Evolutionary conservation across 2,329 filamentous ascomycete genomes (phyloP).

Genomic region (Talaromyces islandicus): DNA sequence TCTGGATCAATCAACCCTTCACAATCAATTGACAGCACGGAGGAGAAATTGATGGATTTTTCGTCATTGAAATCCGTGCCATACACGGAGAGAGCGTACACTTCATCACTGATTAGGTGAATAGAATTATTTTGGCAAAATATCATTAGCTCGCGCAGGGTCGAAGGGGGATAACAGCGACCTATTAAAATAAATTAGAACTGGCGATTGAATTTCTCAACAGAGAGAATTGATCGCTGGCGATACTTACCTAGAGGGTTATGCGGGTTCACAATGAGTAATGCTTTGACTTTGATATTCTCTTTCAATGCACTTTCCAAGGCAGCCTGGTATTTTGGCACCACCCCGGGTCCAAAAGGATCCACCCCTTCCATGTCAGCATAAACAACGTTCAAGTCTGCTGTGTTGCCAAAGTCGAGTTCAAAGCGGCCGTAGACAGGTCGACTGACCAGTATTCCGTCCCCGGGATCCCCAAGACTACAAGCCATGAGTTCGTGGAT

Average conservation of each 20-base stretch:
- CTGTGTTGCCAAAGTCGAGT: conserved; percentile 43
- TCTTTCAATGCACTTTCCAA: conserved; percentile 22
- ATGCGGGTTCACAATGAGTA: conserved; percentile 41
- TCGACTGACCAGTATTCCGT: conserved; percentile 42
- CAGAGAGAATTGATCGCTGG: background rate
- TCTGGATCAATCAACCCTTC: conserved; percentile 40
- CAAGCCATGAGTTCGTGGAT: conserved; percentile 40
- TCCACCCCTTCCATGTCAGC: conserved; percentile 33
- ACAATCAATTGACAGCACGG: conserved; percentile 39
- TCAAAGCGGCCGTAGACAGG: conserved; percentile 47
- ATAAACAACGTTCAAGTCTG: conserved; percentile 35
- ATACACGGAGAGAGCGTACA: conserved; percentile 51
- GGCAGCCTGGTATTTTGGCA: conserved; percentile 14
- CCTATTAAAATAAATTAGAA: conserved; percentile 12
- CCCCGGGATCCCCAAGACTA: conserved; percentile 37
- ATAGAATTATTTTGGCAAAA: conserved; percentile 45
- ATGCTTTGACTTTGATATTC: conserved; percentile 27
- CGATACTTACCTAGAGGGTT: conserved; percentile 35
- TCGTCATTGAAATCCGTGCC: background rate
- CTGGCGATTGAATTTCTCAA: background rate
- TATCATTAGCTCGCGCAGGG: conserved; percentile 40
- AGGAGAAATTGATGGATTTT: conserved; percentile 37
- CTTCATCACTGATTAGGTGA: conserved; percentile 52
- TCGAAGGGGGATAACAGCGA: conserved; percentile 40
- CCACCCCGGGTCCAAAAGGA: conserved; percentile 23